Evolutionary conservation across 2,329 filamentous ascomycete species (phyloP), one percentile per base, ranked within the genome.

Genomic region (Thelonectria rubi): DNA sequence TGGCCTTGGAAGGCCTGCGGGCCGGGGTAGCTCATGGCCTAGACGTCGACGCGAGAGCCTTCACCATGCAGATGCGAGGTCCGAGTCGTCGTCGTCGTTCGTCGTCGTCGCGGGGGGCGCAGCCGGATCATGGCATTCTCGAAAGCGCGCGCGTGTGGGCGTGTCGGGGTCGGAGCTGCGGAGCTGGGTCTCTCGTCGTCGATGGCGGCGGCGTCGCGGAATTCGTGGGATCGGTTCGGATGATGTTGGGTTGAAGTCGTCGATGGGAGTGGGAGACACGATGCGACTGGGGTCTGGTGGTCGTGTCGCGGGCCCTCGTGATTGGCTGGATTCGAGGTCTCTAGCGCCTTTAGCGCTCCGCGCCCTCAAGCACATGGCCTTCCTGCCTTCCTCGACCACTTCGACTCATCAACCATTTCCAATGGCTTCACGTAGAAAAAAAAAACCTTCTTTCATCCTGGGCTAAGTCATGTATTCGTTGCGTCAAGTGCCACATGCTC

Each of bases 21-120:
- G 68, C 73, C 73, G 65, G 71, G 69, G 71, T 75, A 77, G 69
- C 72, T 78, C 75, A 80, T 78, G 66, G 68, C 75, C 59, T 65
- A 55, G 60, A 63, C 53, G 55, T 69, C 64, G 58, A 54, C 62
- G 15, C 39, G 30, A 45, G 37, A 56, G 32, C 46, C 43, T 42
- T 37, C 58, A 56, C 26, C 50, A 59, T 71, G 64, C 69, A 65
- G 59, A 66, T 65, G 60, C 68, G 61, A 64, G 52, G 49, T 64
- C 50, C 62, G 43, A 47, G 15, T 26, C 15, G 51, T 62, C 39
- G 58, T 72, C 58, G 69, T 72, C 69, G 69, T 45, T 24, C 62
- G 50, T 62, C 40, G 56, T 72, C 57, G 69, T 72, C 69, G 69
- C 64, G 69, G 67, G 67, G 24, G 70, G 70, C 67, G 69, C 65